Conservation (phyloP, 495 filamentous ascomycete genomes). For the Sabuloglossum arenarium region DNA sequence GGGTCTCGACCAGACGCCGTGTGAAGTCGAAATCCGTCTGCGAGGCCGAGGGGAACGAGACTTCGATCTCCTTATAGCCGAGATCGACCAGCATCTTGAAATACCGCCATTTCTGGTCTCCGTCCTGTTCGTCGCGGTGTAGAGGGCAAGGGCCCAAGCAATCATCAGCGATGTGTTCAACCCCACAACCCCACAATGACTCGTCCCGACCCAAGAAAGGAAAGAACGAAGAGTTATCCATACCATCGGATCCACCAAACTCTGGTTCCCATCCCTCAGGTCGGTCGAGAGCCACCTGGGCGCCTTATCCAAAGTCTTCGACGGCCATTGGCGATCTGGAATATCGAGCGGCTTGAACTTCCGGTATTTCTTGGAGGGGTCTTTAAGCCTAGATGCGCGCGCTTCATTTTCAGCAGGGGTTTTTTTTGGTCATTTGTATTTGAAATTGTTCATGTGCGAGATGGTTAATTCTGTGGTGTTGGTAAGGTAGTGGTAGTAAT, state of each 20-base stretch:
- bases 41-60: constrained; percentile 86
- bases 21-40: constrained; percentile 95
- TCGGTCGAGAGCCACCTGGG: constrained; percentile 77
- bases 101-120: constrained; percentile 83
- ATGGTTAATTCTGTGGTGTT: background rate
- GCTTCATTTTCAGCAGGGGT: background rate
- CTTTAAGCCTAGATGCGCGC: constrained; percentile 52
- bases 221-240: constrained; percentile 5
- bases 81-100: constrained; percentile 87
- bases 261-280: constrained; percentile 76
- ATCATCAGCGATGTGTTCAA: background rate
- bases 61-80: constrained; percentile 96
- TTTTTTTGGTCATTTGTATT: no score
- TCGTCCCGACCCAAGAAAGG: no score
- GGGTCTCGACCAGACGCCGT: constrained; percentile 65
- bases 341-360: constrained; percentile 56
- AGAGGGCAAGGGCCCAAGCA: background rate
- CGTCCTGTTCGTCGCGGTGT: constrained; percentile 52
- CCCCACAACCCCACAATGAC: background rate
- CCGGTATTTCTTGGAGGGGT: constrained; percentile 85
- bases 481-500: background rate
- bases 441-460: background rate
- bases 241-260: constrained; percentile 78
- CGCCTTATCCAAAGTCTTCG: constrained; percentile 52
- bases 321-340: constrained; percentile 82